Conservation (phyloP, 345 rosid genomes). For the rapeseed (Brassica napus) region Da-Ae NC_063452.1:63434001-63434500, state of each 20-base stretch:
- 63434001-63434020: too few species aligned
- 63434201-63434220: too few species aligned
- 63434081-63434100: not conserved
- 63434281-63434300: too few species aligned
- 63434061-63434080: not conserved
- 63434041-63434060: slow-evolving; percentile 32
- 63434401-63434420: slow-evolving; percentile 16
- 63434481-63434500: slow-evolving; percentile 21
- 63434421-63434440: not conserved
- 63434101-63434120: slow-evolving; percentile 22
- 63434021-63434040: not conserved
- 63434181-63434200: not conserved
- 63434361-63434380: slow-evolving; percentile 39
- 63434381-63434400: not conserved
- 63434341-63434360: slow-evolving; percentile 27
- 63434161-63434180: slow-evolving; percentile 18
- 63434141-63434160: slow-evolving; percentile 7
- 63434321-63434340: not conserved
- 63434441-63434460: not conserved
- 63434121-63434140: slow-evolving; percentile 33
- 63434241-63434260: too few species aligned
- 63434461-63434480: not conserved
- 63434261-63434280: too few species aligned
- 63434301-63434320: not conserved
- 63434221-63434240: too few species aligned